These are phyloP conservation scores for Monosporascus sp. DNA, from an alignment of 2,329 filamentous ascomycete genomes.

Conservation along the genomic window DNA sequence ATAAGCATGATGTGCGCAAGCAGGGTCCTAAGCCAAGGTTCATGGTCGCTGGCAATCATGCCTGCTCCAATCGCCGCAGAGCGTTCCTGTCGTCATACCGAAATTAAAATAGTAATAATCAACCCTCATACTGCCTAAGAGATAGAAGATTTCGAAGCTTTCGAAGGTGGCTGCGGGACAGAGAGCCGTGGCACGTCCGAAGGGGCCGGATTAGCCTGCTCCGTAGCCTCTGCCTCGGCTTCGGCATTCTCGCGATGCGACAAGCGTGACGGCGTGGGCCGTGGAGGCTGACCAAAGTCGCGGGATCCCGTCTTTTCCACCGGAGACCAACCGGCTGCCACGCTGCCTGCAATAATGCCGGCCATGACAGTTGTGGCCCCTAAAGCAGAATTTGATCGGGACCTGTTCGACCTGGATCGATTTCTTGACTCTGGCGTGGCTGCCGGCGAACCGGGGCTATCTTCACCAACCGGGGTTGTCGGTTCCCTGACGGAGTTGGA, in stretches of 20 bases:
- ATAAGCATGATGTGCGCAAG: neutral
- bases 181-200: conserved; percentile 23
- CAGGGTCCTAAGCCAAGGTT: neutral
- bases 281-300: conserved; percentile 30
- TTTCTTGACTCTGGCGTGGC: conserved; percentile 56
- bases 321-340: conserved; percentile 73
- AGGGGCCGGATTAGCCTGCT: conserved; percentile 27
- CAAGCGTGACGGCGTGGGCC: conserved; percentile 25
- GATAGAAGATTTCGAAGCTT: conserved; percentile 24
- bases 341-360: conserved; percentile 72
- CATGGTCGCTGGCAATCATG: neutral
- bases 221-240: conserved; percentile 24
- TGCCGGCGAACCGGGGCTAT: conserved; percentile 43
- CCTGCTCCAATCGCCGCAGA: neutral
- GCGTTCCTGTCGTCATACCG: neutral
- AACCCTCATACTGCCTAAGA: conserved; percentile 25
- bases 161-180: conserved; percentile 24
- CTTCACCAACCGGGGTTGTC: conserved; percentile 56
- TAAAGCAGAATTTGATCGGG: conserved; percentile 64
- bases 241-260: conserved; percentile 23
- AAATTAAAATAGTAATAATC: conserved; percentile 13
- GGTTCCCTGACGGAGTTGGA: conserved; percentile 59
- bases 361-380: conserved; percentile 76
- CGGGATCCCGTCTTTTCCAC: conserved; percentile 43
- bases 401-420: conserved; percentile 62